Conservation (phyloP, 1,139 yeast species). For the Saccharomyces hybrid region DNA sequence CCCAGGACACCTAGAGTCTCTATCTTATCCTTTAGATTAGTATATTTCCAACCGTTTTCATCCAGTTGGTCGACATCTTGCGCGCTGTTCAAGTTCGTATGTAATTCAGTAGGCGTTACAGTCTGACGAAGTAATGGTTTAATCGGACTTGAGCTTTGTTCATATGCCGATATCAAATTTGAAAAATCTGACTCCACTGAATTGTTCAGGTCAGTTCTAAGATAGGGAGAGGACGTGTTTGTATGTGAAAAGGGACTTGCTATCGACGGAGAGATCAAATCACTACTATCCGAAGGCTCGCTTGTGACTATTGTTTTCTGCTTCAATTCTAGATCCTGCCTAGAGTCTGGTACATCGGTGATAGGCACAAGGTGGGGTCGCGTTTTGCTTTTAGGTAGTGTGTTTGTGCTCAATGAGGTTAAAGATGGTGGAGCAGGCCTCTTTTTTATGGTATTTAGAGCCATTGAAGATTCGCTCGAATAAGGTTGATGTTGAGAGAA, state of each 20-base stretch:
- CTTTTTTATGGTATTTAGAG: constrained; percentile 12
- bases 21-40: constrained; percentile 53
- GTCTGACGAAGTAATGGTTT: background rate
- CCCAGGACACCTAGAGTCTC: constrained; percentile 65
- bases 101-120: background rate
- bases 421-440: constrained; percentile 29
- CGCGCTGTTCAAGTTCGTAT: constrained; percentile 8
- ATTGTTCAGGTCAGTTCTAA: constrained; percentile 1
- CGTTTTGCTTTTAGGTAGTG: background rate
- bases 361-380: background rate
- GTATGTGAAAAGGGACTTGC: background rate
- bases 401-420: constrained; percentile 9
- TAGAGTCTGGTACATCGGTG: background rate
- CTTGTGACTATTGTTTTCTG: background rate
- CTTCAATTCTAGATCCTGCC: background rate
- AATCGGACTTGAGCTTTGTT: constrained; percentile 12
- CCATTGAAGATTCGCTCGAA: background rate
- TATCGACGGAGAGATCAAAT: constrained; percentile 1
- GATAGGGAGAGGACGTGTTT: background rate
- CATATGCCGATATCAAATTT: constrained; percentile 21
- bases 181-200: constrained; percentile 23
- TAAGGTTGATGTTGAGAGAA: background rate
- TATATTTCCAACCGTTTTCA: constrained; percentile 69
- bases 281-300: constrained; percentile 6
- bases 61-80: constrained; percentile 51